A percentile compares a stretch with the other conserved stretches of the same genome.
Conservation (phyloP, 352 stramenopile species). For the Pythium dissimile region DNA sequence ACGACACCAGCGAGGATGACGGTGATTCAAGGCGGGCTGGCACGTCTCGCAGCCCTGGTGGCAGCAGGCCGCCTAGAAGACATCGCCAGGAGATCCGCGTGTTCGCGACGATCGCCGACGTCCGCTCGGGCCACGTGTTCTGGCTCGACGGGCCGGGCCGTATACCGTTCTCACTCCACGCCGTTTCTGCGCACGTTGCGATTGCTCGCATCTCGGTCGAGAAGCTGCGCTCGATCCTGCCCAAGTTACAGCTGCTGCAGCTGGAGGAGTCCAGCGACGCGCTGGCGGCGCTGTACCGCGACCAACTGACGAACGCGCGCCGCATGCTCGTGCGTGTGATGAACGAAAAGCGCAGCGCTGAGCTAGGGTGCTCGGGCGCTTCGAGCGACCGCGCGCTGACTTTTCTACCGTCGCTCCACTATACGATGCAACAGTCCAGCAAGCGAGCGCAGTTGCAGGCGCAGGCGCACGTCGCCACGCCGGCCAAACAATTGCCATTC, state of each 20-base stretch:
- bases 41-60: too few relatives aligned
- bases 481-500: neutral
- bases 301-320: constrained; percentile 36
- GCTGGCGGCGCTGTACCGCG: constrained; percentile 19
- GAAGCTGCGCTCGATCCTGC: constrained; percentile 42
- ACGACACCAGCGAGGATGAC: neutral
- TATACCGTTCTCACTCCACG: constrained; percentile 41
- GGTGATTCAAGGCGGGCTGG: too few relatives aligned
- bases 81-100: constrained; percentile 25
- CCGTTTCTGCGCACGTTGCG: constrained; percentile 39
- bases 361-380: constrained; percentile 21
- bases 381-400: neutral
- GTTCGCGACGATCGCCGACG: constrained; percentile 49
- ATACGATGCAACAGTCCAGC: constrained; percentile 6
- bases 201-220: constrained; percentile 46
- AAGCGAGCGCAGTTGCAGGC: constrained; percentile 9
- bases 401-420: constrained; percentile 31
- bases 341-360: constrained; percentile 41
- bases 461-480: neutral
- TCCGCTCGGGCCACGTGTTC: constrained; percentile 47
- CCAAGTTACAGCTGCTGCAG: constrained; percentile 23
- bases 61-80: too few relatives aligned
- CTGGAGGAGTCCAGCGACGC: constrained; percentile 17
- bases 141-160: constrained; percentile 34
- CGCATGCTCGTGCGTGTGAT: constrained; percentile 37